A percentile compares a stretch with the other conserved stretches of the same genome.
Evolutionary conservation across 192 early-diverging fungal species (phyloP).

Genomic region (Fimicolochytrium jonesii): DNA sequence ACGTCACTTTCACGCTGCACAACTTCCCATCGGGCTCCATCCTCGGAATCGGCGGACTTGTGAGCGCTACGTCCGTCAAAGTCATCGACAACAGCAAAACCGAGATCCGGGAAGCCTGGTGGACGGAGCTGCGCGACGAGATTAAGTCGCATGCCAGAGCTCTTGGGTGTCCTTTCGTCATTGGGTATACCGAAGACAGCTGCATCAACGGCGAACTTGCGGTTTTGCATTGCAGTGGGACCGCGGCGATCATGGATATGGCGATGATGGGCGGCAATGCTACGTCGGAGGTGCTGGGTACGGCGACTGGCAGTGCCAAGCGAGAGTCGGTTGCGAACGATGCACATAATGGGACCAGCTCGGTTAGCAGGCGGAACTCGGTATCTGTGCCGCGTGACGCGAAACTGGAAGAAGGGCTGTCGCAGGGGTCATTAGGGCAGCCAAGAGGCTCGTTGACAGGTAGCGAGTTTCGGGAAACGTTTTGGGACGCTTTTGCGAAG

Average conservation of each 20-base stretch:
- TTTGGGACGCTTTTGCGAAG: slow-evolving; percentile 15
- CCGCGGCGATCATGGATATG: slow-evolving; percentile 63
- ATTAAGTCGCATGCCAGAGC: slow-evolving; percentile 69
- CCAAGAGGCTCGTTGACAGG: slow-evolving; percentile 11
- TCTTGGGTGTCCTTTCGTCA: slow-evolving; percentile 63
- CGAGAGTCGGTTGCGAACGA: not conserved
- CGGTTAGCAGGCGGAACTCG: not conserved
- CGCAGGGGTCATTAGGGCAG: not conserved
- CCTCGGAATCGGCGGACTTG: slow-evolving; percentile 53
- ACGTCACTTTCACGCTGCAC: slow-evolving; percentile 46
- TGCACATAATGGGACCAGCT: no score
- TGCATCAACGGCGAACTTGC: slow-evolving; percentile 64
- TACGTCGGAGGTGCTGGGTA: not conserved
- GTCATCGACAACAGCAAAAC: slow-evolving; percentile 46
- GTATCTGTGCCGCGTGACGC: not conserved
- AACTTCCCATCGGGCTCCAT: slow-evolving; percentile 49
- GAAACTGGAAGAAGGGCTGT: slow-evolving; percentile 1
- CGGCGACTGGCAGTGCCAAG: not conserved
- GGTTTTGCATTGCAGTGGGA: slow-evolving; percentile 67
- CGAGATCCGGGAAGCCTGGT: slow-evolving; percentile 60
- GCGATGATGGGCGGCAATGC: slow-evolving; percentile 9
- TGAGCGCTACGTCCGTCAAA: slow-evolving; percentile 62
- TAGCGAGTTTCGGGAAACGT: slow-evolving; percentile 19
- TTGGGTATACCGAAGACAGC: slow-evolving; percentile 68
- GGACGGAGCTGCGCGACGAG: slow-evolving; percentile 72